Conservation (phyloP, 2,329 filamentous ascomycete species). For the Fusarium xyrophilum region DNA sequence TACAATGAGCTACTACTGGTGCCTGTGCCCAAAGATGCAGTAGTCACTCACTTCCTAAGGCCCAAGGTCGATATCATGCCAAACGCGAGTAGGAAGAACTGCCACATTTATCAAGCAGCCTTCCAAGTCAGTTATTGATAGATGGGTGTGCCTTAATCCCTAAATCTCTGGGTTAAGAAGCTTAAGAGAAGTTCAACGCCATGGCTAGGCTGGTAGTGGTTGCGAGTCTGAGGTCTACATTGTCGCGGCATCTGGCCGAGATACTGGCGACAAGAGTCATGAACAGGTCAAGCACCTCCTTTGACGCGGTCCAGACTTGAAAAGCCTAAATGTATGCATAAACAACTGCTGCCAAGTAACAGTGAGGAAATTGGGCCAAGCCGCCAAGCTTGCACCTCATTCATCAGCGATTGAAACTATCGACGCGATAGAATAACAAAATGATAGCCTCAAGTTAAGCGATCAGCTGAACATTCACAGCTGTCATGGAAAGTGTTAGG, state of each 20-base stretch:
- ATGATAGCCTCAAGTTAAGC: not conserved
- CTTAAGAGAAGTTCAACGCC: fast-evolving
- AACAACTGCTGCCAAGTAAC: not conserved
- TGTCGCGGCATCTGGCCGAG: not conserved
- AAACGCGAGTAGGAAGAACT: fast-evolving
- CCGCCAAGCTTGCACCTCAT: not conserved
- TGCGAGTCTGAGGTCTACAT: not conserved
- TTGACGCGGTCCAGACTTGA: not conserved
- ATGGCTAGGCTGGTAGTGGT: not conserved
- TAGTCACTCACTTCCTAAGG: not conserved
- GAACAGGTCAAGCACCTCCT: fast-evolving
- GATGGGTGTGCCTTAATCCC: no score
- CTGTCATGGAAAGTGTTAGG: no score
- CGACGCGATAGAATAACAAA: not conserved
- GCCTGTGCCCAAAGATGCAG: not conserved
- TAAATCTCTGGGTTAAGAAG: not conserved
- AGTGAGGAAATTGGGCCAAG: not conserved
- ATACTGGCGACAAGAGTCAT: not conserved
- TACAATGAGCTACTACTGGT: not conserved
- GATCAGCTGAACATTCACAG: not conserved
- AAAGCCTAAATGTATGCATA: not conserved
- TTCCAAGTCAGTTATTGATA: fast-evolving
- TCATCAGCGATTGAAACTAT: not conserved
- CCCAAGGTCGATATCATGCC: not conserved
- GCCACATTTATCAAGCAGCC: not conserved